These are phyloP conservation scores for Millerozyma acaciae DNA, from an alignment of 805 yeast species.

Conservation along the genomic window DNA sequence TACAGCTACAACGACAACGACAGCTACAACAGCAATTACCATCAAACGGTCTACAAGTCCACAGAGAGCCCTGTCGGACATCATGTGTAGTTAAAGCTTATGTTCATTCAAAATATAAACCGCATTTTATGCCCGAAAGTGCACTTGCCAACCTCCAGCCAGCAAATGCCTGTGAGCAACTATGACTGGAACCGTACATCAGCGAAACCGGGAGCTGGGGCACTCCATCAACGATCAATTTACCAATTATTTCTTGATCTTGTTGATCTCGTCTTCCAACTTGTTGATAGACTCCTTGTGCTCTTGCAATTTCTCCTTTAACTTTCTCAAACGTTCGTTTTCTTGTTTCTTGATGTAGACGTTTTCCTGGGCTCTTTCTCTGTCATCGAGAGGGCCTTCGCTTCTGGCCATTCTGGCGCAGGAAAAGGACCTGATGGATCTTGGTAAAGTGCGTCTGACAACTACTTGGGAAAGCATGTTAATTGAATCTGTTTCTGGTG, in stretches of 20 bases:
- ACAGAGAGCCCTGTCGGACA: too few species aligned
- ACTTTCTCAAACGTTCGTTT: conserved; percentile 75
- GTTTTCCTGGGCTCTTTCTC: conserved; percentile 92
- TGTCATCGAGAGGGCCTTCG: conserved; percentile 32
- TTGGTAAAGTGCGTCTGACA: conserved; percentile 18
- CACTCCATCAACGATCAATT: too few species aligned
- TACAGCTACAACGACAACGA: too few species aligned
- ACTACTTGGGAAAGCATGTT: conserved; percentile 21
- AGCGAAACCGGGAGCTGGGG: too few species aligned
- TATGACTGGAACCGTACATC: too few species aligned
- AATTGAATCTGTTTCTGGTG: conserved; percentile 1
- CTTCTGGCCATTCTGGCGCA: conserved; percentile 22
- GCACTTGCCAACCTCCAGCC: too few species aligned
- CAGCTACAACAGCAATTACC: too few species aligned
- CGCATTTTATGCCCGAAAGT: too few species aligned
- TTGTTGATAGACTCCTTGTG: conserved; percentile 59
- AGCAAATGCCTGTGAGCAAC: too few species aligned
- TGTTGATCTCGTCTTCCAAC: conserved; percentile 47
- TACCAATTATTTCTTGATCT: conserved; percentile 41
- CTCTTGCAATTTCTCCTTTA: conserved; percentile 72
- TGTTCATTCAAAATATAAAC: too few species aligned
- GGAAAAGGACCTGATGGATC: conserved; percentile 29
- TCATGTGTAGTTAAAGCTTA: too few species aligned
- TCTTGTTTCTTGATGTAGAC: conserved; percentile 83
- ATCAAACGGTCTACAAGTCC: too few species aligned